Percentiles rank a stretch among this genome's conserved stretches.
phyloP scores from a whole-genome alignment of 75 land plant species.

The Picea glauca region DNA sequence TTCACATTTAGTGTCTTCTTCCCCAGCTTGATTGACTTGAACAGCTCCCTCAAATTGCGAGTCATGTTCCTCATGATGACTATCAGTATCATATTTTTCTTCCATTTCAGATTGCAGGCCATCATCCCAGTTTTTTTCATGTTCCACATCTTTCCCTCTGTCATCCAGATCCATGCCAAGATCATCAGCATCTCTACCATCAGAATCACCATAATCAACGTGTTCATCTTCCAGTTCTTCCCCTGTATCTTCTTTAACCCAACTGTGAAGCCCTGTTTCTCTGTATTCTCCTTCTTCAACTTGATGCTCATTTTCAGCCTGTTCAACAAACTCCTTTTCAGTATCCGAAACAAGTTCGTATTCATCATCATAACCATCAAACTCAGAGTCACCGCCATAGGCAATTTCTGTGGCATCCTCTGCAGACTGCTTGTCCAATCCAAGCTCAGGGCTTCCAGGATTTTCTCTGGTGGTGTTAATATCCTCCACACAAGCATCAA shows the following conservation, averaged over 20 bases:
- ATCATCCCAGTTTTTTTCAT: constrained; percentile 4
- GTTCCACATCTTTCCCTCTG: not conserved
- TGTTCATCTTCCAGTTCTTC: constrained; percentile 37
- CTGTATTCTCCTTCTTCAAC: constrained; percentile 60
- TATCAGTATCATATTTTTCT: not conserved
- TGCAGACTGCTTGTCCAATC: not conserved
- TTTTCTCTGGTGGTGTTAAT: not conserved
- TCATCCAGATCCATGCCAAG: constrained; percentile 15
- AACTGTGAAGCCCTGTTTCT: constrained; percentile 19
- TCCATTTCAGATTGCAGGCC: constrained; percentile 3
- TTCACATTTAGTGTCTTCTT: constrained; percentile 6
- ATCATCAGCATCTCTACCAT: constrained; percentile 20
- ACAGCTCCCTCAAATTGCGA: not conserved
- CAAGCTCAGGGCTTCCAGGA: not conserved
- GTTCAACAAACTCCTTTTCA: constrained; percentile 15
- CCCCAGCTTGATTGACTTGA: not conserved
- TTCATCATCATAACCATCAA: constrained; percentile 18
- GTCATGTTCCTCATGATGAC: constrained; percentile 5
- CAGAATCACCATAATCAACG: constrained; percentile 46
- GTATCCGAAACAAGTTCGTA: not conserved
- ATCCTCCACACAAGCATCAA: not conserved
- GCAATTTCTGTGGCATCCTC: constrained; percentile 8
- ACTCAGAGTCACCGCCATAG: constrained; percentile 7
- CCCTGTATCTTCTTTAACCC: constrained; percentile 25
- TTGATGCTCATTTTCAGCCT: constrained; percentile 36